phyloP scores from a whole-genome alignment of 768 basidiomycete species.

The Termitomyces titanicus region DNA sequence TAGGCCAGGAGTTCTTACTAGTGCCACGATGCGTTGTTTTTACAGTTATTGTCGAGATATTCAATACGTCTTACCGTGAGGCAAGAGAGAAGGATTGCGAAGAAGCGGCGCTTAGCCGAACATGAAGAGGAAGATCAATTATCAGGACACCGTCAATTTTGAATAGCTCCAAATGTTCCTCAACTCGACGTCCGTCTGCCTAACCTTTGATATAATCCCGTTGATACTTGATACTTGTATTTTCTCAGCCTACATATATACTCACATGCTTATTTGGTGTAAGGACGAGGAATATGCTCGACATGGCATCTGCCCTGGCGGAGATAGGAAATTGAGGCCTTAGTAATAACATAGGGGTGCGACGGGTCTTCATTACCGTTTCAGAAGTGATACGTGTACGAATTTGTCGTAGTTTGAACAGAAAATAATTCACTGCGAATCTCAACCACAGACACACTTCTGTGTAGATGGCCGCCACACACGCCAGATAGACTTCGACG shows the following conservation, averaged over 20 bases:
- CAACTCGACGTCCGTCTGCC: neutral
- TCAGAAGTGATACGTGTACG: neutral
- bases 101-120: conserved; percentile 22
- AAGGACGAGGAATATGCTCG: neutral
- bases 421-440: neutral
- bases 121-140: neutral
- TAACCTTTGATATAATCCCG: neutral
- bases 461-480: neutral
- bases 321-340: too few relatives aligned
- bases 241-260: neutral
- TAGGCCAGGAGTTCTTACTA: neutral
- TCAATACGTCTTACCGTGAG: conserved; percentile 38
- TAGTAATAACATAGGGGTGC: neutral
- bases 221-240: neutral
- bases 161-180: neutral
- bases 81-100: conserved; percentile 36
- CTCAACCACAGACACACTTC: neutral
- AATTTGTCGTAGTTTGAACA: neutral
- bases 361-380: neutral
- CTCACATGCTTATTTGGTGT: neutral
- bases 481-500: neutral
- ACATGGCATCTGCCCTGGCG: neutral
- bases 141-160: neutral
- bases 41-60: conserved; percentile 32
- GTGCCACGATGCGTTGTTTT: neutral